phyloP scores from a whole-genome alignment of 2,329 filamentous ascomycete genomes.

The Cladorrhinum sp. region DNA sequence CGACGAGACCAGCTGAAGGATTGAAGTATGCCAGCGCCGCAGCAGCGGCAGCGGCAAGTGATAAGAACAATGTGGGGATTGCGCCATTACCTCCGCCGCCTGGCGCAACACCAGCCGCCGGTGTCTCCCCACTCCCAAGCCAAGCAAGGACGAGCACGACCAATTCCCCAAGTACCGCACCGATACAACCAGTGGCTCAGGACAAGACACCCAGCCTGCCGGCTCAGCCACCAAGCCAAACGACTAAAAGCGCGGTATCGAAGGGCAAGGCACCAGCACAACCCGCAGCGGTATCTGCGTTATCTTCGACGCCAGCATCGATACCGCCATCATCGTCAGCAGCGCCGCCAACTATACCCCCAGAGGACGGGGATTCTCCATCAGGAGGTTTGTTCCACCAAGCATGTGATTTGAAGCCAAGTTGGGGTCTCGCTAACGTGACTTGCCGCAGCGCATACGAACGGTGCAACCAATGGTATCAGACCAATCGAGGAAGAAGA shows the following conservation, averaged over 20 bases:
- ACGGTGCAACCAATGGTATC: slow-evolving; percentile 52
- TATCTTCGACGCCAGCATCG: neutral
- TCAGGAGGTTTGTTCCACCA: slow-evolving; percentile 40
- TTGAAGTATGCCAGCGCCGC: slow-evolving; percentile 97
- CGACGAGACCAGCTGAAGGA: slow-evolving; percentile 79
- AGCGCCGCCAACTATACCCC: slow-evolving; percentile 19
- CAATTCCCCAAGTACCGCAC: slow-evolving; percentile 50
- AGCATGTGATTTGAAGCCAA: slow-evolving; percentile 7
- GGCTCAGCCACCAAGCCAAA: slow-evolving; percentile 28
- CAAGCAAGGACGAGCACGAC: slow-evolving; percentile 55
- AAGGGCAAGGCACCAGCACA: slow-evolving; percentile 43
- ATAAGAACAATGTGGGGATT: slow-evolving; percentile 86
- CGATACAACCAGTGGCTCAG: slow-evolving; percentile 45
- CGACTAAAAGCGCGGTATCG: slow-evolving; percentile 34
- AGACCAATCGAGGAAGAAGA: slow-evolving; percentile 43
- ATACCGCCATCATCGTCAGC: neutral
- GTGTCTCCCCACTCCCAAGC: slow-evolving; percentile 48
- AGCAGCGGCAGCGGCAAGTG: slow-evolving; percentile 84
- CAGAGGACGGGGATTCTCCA: slow-evolving; percentile 42
- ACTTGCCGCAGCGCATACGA: slow-evolving; percentile 32
- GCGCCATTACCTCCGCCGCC: slow-evolving; percentile 89
- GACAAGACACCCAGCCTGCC: slow-evolving; percentile 34
- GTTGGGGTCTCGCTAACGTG: neutral
- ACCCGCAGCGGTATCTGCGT: neutral
- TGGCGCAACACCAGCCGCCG: slow-evolving; percentile 45